Conservation (phyloP, 352 stramenopile genomes). For the Phytophthora pinifolia region DNA sequence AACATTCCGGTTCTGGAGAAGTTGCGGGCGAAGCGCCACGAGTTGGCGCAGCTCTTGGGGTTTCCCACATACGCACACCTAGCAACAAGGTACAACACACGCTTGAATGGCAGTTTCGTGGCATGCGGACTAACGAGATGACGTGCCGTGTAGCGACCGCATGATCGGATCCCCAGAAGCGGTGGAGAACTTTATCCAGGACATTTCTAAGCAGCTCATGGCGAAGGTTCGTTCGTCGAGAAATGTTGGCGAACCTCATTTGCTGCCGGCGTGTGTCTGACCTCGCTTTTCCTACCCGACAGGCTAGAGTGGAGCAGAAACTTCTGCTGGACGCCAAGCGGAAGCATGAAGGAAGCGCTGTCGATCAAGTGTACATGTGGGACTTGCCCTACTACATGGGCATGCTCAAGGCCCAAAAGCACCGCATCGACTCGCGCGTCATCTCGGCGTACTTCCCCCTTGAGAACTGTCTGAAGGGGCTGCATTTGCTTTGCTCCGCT, state of each 20-base stretch:
- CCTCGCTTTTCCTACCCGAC: not conserved
- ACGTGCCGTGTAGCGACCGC: slow-evolving; percentile 50
- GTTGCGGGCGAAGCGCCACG: slow-evolving; percentile 84
- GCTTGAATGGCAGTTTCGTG: not conserved
- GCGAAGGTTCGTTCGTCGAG: slow-evolving; percentile 62
- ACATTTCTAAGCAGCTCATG: slow-evolving; percentile 68
- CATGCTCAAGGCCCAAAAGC: slow-evolving; percentile 74
- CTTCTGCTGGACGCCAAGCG: slow-evolving; percentile 67
- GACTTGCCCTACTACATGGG: slow-evolving; percentile 95
- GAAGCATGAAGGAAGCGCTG: slow-evolving; percentile 45
- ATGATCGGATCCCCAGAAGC: slow-evolving; percentile 82
- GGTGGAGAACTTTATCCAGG: slow-evolving; percentile 65
- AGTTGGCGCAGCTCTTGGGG: slow-evolving; percentile 85
- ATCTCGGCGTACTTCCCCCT: slow-evolving; percentile 91
- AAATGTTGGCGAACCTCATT: not conserved
- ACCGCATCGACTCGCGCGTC: slow-evolving; percentile 77
- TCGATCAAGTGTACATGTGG: slow-evolving; percentile 87
- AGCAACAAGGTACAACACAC: slow-evolving; percentile 78
- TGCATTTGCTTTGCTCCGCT: slow-evolving; percentile 84
- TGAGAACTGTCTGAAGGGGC: slow-evolving; percentile 89
- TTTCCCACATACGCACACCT: slow-evolving; percentile 92
- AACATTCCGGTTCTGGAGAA: slow-evolving; percentile 84
- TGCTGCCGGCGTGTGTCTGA: not conserved
- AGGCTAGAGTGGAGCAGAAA: slow-evolving; percentile 61
- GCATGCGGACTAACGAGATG: slow-evolving; percentile 10